phyloP scores from a whole-genome alignment of 2,329 filamentous ascomycete species.

The Alternaria incomplexa region DNA sequence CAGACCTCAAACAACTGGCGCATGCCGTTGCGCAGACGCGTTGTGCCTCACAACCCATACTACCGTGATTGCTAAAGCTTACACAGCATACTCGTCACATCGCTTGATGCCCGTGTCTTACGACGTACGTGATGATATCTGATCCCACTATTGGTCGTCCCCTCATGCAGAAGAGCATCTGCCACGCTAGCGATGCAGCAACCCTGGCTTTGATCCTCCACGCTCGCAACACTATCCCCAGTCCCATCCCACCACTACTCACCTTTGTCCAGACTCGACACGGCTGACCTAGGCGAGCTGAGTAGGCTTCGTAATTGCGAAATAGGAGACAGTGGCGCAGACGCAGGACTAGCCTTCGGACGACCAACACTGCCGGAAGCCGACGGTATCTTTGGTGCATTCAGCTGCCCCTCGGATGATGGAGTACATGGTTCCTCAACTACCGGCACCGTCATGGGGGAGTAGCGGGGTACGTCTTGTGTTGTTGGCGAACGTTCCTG shows the following conservation, averaged over 20 bases:
- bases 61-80: neutral
- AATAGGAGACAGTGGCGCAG: neutral
- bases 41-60: neutral
- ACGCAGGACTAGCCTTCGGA: neutral
- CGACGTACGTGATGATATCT: neutral
- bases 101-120: neutral
- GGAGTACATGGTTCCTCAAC: conserved; percentile 4
- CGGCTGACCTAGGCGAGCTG: conserved; percentile 9
- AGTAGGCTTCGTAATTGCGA: neutral
- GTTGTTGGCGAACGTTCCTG: neutral
- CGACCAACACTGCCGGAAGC: neutral
- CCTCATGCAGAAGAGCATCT: neutral
- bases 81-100: neutral
- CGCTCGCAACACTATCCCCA: conserved; percentile 8
- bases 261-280: conserved; percentile 15
- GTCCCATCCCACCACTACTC: neutral
- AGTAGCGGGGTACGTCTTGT: neutral
- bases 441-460: conserved; percentile 1
- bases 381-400: neutral
- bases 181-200: neutral
- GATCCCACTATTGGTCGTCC: neutral
- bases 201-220: neutral
- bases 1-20: neutral
- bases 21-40: neutral
- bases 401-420: neutral